Conservation (phyloP, 257 asterid genomes). For the Perilla frutescens region DNA sequence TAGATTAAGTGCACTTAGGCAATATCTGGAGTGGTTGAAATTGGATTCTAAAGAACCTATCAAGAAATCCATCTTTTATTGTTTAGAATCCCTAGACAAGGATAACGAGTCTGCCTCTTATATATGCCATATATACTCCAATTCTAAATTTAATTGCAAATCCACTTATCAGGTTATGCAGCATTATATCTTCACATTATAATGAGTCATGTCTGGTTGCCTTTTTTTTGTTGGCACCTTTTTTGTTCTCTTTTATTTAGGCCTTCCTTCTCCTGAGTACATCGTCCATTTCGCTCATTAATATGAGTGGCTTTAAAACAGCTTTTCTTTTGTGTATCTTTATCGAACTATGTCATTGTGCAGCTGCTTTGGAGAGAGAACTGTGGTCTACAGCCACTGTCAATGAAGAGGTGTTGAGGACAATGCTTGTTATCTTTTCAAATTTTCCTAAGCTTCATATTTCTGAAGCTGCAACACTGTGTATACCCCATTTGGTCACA, state of each 20-base stretch:
- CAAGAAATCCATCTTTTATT: conserved; percentile 26
- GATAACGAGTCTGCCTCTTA: neutral
- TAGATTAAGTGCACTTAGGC: neutral
- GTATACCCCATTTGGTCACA: conserved; percentile 76
- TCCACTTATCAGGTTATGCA: conserved; percentile 24
- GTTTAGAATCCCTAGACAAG: conserved; percentile 2
- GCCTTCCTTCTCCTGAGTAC: neutral
- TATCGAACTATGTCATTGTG: conserved; percentile 40
- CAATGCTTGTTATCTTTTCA: conserved; percentile 71
- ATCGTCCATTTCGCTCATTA: conserved; percentile 16
- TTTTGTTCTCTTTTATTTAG: neutral
- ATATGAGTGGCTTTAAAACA: neutral
- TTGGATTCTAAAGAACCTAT: conserved; percentile 13
- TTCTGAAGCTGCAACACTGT: conserved; percentile 76
- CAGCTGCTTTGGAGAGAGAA: conserved; percentile 89
- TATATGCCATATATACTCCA: conserved; percentile 7
- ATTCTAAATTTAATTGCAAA: conserved; percentile 2
- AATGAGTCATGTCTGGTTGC: neutral
- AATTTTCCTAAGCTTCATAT: conserved; percentile 76
- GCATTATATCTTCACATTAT: conserved; percentile 3
- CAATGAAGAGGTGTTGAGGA: conserved; percentile 75
- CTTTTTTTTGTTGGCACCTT: conserved; percentile 17
- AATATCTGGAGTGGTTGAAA: conserved; percentile 23
- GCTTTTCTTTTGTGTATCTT: conserved; percentile 22
- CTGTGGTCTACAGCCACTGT: conserved; percentile 58